A percentile compares a stretch with the other conserved stretches of the same genome.
Evolutionary conservation across 1,284 basidiomycete genomes (phyloP).

Genomic region (Cystobasidium sp.): DNA sequence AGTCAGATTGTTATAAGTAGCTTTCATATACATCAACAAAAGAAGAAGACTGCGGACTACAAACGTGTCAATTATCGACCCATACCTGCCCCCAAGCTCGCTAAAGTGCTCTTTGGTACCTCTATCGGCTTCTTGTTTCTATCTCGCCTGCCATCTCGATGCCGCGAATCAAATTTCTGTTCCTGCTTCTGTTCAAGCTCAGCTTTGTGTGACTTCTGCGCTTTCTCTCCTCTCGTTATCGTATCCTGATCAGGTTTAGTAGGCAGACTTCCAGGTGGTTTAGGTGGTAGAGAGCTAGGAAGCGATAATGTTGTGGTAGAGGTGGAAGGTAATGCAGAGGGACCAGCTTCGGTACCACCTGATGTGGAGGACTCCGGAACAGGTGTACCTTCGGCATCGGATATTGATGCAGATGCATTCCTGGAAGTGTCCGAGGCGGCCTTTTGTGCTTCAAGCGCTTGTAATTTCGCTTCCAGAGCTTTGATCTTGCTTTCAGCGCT

Average conservation of each 20-base stretch:
- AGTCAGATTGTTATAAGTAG: no score
- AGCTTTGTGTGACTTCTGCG: slow-evolving; percentile 12
- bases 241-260: slow-evolving; percentile 18
- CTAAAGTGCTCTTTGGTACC: slow-evolving; percentile 22
- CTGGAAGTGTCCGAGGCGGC: slow-evolving; percentile 14
- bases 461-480: slow-evolving; percentile 89
- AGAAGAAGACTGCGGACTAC: no score
- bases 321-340: not conserved
- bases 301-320: not conserved
- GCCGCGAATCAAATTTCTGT: not conserved
- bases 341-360: not conserved
- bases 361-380: not conserved
- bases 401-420: slow-evolving; percentile 11
- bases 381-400: slow-evolving; percentile 3
- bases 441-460: slow-evolving; percentile 20
- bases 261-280: slow-evolving; percentile 6
- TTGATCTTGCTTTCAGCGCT: slow-evolving; percentile 89
- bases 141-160: slow-evolving; percentile 15
- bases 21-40: no score
- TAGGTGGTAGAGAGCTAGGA: not conserved
- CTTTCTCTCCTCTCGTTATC: slow-evolving; percentile 36
- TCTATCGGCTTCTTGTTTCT: slow-evolving; percentile 13
- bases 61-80: not conserved
- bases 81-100: slow-evolving; percentile 30
- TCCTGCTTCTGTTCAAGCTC: slow-evolving; percentile 9